Evolutionary conservation across 2,329 filamentous ascomycete genomes (phyloP), one percentile per base, ranked within the genome.

Genomic region (Cladosporium cucumerinum): DNA sequence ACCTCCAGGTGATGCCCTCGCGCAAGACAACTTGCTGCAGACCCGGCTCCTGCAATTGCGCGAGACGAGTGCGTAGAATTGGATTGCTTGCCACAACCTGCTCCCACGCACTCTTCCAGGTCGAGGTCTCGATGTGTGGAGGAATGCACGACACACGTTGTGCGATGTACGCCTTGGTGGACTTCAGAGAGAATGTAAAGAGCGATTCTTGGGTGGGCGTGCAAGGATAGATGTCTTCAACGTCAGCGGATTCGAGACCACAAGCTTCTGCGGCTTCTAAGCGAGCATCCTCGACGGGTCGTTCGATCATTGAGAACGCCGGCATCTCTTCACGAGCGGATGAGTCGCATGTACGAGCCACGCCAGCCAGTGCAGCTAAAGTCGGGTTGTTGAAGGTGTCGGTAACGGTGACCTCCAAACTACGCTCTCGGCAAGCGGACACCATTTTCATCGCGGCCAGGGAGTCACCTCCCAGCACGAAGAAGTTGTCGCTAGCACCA

Each of bases 371-470:
- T 18, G 63, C 60, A n/a, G 43, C 46, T 2, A 67, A 55, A 3
- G 62, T 64, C 10, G 64, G 62, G 60, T 81, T 73, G 5, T 68
- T 61, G 69, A 83, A 82, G 25, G 81, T 77, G 55, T 80, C 76
- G 5, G 76, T 74, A 1, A 83, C 81, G 28, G 83, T 80, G 7
- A 72, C 77, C 1, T 86, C 76, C 0, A 72, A 67, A 1, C 78
- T 71, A 59, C 82, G 82, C 21, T 62, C 60, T 36, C 60, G 60
- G 26, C 49, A 62, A 32, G 60, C 49, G 61, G 83, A 80, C 0
- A 87, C 86, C 1, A 88, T 76, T 70, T 84, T 86, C 84, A 88
- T 89, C 1, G 85, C 85, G 0, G 81, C 75, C 32, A 87, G 84
- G 0, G 85, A 87, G 73, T 87, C 85, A n/a, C 86, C 86, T 0